Percentiles rank a stretch among this genome's conserved stretches.
Evolutionary conservation across 768 basidiomycete species (phyloP).

Genomic region (Tricholoma terreum): DNA sequence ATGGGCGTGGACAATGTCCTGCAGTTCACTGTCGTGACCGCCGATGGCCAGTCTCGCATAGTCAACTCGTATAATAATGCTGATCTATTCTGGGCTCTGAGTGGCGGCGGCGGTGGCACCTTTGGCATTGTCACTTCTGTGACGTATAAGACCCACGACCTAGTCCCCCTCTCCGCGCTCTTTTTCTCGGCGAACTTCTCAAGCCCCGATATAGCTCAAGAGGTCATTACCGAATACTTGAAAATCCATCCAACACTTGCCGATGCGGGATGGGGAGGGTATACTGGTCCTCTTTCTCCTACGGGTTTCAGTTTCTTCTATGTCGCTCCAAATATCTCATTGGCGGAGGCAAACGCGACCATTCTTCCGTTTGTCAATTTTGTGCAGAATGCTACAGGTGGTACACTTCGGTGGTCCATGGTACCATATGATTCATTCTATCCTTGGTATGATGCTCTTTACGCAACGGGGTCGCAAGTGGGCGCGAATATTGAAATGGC

Average conservation of each 20-base stretch:
- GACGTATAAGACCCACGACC: slow-evolving; percentile 43
- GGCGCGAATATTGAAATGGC: slow-evolving; percentile 27
- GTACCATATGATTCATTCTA: not conserved
- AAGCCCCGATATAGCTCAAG: slow-evolving; percentile 23
- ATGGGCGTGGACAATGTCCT: slow-evolving; percentile 49
- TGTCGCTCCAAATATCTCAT: slow-evolving; percentile 34
- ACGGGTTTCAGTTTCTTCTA: slow-evolving; percentile 20
- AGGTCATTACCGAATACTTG: slow-evolving; percentile 33
- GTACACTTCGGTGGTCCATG: not conserved
- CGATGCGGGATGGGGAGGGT: slow-evolving; percentile 46
- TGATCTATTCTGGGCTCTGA: slow-evolving; percentile 53
- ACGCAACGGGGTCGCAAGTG: slow-evolving; percentile 9
- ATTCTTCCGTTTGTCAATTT: slow-evolving; percentile 32
- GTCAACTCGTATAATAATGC: slow-evolving; percentile 38
- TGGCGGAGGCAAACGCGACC: slow-evolving; percentile 31
- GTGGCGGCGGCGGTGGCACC: slow-evolving; percentile 50
- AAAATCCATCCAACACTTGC: slow-evolving; percentile 33
- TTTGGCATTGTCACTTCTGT: slow-evolving; percentile 46
- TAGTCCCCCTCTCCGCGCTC: slow-evolving; percentile 28
- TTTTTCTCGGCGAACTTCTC: slow-evolving; percentile 30
- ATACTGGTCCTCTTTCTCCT: slow-evolving; percentile 17
- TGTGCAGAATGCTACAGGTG: slow-evolving; percentile 20
- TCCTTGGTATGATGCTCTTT: slow-evolving; percentile 14
- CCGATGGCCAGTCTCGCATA: slow-evolving; percentile 36
- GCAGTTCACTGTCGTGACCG: slow-evolving; percentile 42